These are phyloP conservation scores for Diutina neorugosa DNA, from an alignment of 1,139 yeast species.

Conservation along the genomic window DNA sequence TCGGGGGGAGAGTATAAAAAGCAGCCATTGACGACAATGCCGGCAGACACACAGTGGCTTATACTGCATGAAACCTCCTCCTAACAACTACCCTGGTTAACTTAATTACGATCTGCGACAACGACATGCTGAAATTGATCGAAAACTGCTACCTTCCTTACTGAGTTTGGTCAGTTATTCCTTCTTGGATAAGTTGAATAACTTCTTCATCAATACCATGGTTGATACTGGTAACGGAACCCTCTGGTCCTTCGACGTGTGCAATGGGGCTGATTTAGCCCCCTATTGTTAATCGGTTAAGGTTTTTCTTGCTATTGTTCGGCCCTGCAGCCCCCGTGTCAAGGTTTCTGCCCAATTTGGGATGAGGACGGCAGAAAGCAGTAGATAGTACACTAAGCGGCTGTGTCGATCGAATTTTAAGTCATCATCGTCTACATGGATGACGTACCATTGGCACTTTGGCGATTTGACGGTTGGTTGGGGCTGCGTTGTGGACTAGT, in stretches of 20 bases:
- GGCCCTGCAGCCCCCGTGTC: background rate
- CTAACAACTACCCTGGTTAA: background rate
- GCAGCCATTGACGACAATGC: background rate
- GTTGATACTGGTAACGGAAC: too few species aligned
- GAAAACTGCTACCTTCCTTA: background rate
- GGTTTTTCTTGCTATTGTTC: background rate
- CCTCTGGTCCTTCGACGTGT: too few species aligned
- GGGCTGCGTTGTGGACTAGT: background rate
- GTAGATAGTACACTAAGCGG: background rate
- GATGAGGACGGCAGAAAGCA: background rate
- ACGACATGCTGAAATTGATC: background rate
- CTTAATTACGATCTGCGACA: background rate
- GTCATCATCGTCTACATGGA: background rate
- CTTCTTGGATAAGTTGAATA: too few species aligned
- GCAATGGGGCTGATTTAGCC: background rate
- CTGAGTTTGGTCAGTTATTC: background rate
- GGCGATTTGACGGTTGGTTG: background rate
- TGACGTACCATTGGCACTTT: background rate
- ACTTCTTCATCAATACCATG: too few species aligned
- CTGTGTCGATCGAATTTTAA: background rate
- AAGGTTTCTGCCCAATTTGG: background rate
- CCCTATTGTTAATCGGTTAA: background rate
- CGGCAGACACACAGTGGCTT: background rate
- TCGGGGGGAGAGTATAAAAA: background rate
- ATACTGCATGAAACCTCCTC: background rate